These are phyloP conservation scores for Aspergillus sp. DNA, from an alignment of 2,329 filamentous ascomycete genomes.

Conservation along the genomic window DNA sequence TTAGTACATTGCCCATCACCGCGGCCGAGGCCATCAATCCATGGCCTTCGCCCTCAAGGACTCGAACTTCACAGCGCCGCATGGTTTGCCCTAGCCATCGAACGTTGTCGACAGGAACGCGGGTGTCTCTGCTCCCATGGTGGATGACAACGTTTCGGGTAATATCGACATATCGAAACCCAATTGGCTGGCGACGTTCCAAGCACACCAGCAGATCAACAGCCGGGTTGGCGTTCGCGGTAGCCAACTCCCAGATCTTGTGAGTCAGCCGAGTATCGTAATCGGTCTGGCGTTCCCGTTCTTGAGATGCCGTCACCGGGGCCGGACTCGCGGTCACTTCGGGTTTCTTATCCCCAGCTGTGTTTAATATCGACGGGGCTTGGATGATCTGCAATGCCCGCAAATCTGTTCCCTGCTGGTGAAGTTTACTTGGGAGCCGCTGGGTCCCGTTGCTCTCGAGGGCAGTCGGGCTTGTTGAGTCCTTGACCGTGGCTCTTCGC, in stretches of 20 bases:
- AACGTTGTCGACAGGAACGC: conserved; percentile 93
- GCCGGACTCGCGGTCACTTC: conserved; percentile 7
- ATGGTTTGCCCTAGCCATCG: conserved; percentile 93
- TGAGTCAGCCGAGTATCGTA: conserved; percentile 88
- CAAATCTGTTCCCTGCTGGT: conserved; percentile 20
- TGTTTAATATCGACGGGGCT: conserved; percentile 15
- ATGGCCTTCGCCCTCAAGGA: conserved; percentile 89
- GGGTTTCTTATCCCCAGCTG: conserved; percentile 13
- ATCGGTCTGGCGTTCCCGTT: conserved; percentile 39
- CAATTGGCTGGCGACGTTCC: conserved; percentile 85
- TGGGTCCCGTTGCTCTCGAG: conserved; percentile 50
- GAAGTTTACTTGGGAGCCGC: conserved; percentile 15
- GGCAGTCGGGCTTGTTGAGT: conserved; percentile 39
- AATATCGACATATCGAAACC: conserved; percentile 96
- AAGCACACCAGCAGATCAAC: conserved; percentile 91
- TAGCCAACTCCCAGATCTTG: conserved; percentile 91
- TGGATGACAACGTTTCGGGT: conserved; percentile 89
- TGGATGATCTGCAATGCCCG: conserved; percentile 18
- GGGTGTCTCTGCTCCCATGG: conserved; percentile 84
- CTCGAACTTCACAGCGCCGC: conserved; percentile 85
- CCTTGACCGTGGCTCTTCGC: conserved; percentile 51
- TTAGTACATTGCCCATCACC: conserved; percentile 92
- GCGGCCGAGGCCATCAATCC: conserved; percentile 91
- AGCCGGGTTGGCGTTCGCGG: conserved; percentile 86
- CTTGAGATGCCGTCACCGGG: conserved; percentile 24